Evolutionary conservation across 1,284 basidiomycete genomes (phyloP), one percentile per base, ranked within the genome.

Genomic region (Puccinia coronata): DNA sequence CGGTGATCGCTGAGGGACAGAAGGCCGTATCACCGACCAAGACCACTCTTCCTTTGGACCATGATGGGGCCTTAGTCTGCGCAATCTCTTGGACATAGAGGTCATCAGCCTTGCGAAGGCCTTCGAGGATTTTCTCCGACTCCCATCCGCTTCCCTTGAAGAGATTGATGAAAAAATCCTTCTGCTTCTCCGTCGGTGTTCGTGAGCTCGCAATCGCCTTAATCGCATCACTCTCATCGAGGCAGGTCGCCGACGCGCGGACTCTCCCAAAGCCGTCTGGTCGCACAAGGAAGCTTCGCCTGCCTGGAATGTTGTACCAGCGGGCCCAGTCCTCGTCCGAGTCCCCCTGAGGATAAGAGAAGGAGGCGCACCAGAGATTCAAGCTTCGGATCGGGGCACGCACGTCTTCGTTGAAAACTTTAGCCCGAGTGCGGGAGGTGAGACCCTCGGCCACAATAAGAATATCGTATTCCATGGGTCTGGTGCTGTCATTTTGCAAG

Each of bases 401-500:
- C 5, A 76, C 34, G 28, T 76, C 74, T 31, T 76, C 59, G 36
- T 76, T 76, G 69, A 84, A 84, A 18, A 80, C 80, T 28, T 82
- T 73, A 23, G 80, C 83, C 9, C 84, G 80, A 18, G 82, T 36
- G 14, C 81, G 78, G 20, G 84, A 84, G 81, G 80, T 82, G 43
- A 83, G 82, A 14, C 83, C 84, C 61, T 85, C 84, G 2, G 84
- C 83, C 2, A 80, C 82, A 0, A 84, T 80, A 2, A 84, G 53
- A 14, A 84, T 41, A 63, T 84, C 84, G 59, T 77, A 83, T 39
- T 82, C 74, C 36, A 82, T 55, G 12, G 31, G 57, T 25, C 23
- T 41, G 18, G 81, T 65, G 1, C 82, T 82, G 25, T 76, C 82
- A 47, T 83, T 83, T 18, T 83, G 25, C 36, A 80, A 61, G 0